Conservation (phyloP, 805 yeast genomes). For the Candida coquimbonensis region DNA sequence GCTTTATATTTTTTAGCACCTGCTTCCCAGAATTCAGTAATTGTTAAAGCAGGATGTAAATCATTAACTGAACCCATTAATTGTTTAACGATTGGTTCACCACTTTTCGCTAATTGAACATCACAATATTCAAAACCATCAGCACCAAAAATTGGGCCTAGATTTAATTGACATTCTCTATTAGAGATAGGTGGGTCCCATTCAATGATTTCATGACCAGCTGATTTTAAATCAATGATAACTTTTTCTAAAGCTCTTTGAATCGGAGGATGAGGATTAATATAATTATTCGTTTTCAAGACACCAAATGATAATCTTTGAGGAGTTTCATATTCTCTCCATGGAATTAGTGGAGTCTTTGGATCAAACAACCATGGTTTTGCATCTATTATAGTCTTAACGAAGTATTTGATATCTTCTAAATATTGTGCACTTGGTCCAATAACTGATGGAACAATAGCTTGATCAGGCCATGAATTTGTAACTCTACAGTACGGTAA, state of each 20-base stretch:
- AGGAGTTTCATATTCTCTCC: no score
- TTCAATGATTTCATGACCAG: slow-evolving; percentile 38
- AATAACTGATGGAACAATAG: no score
- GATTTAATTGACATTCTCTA: slow-evolving; percentile 18
- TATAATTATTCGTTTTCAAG: no score
- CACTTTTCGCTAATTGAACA: slow-evolving; percentile 23
- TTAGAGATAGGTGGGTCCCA: slow-evolving; percentile 30
- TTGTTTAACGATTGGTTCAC: slow-evolving; percentile 15
- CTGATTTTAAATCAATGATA: slow-evolving; percentile 28
- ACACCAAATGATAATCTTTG: no score
- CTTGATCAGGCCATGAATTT: no score
- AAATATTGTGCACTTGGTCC: no score
- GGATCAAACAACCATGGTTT: no score
- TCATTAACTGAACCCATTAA: slow-evolving; percentile 21
- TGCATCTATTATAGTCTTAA: no score
- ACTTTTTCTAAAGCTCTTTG: slow-evolving; percentile 20
- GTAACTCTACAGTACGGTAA: no score
- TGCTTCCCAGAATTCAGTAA: slow-evolving; percentile 34
- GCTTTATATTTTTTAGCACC: slow-evolving; percentile 27
- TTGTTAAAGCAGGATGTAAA: slow-evolving; percentile 19
- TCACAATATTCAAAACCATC: slow-evolving; percentile 25
- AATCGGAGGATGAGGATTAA: no score
- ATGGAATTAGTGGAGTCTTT: no score
- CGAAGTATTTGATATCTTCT: no score
- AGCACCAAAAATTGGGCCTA: slow-evolving; percentile 25